Evolutionary conservation across 768 basidiomycete genomes (phyloP), one percentile per base, ranked within the genome.

Genomic region (Goffeauzyma gilvescens): DNA sequence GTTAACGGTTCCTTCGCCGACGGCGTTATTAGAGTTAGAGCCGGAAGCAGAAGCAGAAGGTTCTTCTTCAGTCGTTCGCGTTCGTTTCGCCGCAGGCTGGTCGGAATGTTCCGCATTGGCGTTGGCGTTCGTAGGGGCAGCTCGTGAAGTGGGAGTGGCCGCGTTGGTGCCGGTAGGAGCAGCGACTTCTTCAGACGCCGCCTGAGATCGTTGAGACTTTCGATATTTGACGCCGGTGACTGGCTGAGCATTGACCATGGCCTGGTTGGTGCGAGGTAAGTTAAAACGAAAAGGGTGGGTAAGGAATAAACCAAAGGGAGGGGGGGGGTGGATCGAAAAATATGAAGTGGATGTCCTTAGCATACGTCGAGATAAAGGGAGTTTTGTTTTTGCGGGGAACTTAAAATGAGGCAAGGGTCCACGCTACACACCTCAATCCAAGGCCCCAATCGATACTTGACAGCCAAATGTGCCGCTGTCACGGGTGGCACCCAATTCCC

Each of bases 171-270:
- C 35, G 18, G 35, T 22, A 23, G 25, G 18, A 38, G 37, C 20
- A 32, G 54, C 46, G n/a, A 55, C 44, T 26, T 54, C 54, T 8
- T 62, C 56, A 2, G 58, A 46, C 18, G 60, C 64, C 13, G 48
- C 49, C 43, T 63, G 61, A 40, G 61, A 63, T 35, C 64, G 53
- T 39, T 59, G 60, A 1, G 81, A 81, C 50, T 81, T 76, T 48
- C 85, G 76, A 62, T 89, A 90, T 37, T 71, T 75, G 22, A 69
- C 73, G 25, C 69, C 72, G 1, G 84, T 81, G 60, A 87, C 86
- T 2, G 87, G 86, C 0, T 58, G 52, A 12, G 87, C 81, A 15
- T 72, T 68, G 30, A 78, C 73, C 25, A 90, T 75, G 5, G 72
- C 68, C 31, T 71, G 62, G 48, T 84, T 72, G 50, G 83, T n/a